Base-by-base conservation (phyloP, 2,329 filamentous ascomycete species). In the Chaetomium globosum region DNA sequence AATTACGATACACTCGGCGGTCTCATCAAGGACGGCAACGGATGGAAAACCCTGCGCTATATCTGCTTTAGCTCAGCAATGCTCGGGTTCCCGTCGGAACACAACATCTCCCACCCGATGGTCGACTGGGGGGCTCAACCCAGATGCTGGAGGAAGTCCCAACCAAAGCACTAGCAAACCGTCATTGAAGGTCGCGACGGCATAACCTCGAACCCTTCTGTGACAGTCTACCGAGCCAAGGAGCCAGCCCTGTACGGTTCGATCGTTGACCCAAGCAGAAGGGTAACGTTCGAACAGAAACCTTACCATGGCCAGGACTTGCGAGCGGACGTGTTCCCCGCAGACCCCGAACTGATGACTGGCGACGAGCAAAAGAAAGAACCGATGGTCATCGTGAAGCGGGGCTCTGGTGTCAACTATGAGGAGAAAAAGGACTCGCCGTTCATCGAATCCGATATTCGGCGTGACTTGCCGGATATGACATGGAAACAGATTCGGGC, bases 31-130 rank as follows among this genome's bases (percentile, higher is more conserved):
- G 23, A 59, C 23, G 46, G 61, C 48, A 63, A 53, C 26, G 61
- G 61, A 53, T 59, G 61, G 61, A 63, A 63, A 26, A 63, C 31
- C 8, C 61, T 63, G 49, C 61, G 61, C 19, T 58, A 58, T 23
- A 49, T 63, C 8, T 28, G 43, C 36, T 52, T 8, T 43, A 51
- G n/a, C 60, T 63, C 39, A 57, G 39, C 4, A 36, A 51, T 63
- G 52, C 60, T 57, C 21, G 54, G 54, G 46, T 58, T 53, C 53
- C 46, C 30, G 39, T 49, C 28, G 4, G 10, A 26, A 39, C 52
- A 56, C 12, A 6, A 36, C 28, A 19, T 19, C 7, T 5, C 23
- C 13, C 21, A 54, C 23, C 9, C n/a, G 30, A 58, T 36, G 46
- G n/a, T 1, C 46, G 23, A 21, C 57, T 59, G 57, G 57, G 9